Evolutionary conservation across 768 basidiomycete genomes (phyloP).

Genomic region (Mycena floridula): DNA sequence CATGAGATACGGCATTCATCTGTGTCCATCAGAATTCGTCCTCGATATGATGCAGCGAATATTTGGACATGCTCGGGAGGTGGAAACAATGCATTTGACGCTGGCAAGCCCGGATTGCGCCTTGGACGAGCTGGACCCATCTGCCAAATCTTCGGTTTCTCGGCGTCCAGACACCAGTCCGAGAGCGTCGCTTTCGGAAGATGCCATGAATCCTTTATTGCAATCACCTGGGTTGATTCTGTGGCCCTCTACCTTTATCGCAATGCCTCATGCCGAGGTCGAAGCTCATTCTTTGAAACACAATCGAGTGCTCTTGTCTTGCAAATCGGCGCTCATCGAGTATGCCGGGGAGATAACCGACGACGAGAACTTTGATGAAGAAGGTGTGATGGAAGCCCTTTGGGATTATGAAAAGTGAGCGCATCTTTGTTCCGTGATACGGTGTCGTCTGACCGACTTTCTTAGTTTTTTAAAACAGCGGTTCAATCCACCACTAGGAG

Average conservation of each 20-base stretch:
- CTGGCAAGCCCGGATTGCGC: constrained; percentile 29
- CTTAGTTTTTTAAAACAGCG: constrained; percentile 17
- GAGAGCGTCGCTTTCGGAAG: background rate
- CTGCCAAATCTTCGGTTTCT: background rate
- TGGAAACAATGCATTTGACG: constrained; percentile 29
- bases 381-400: constrained; percentile 22
- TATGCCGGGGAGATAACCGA: constrained; percentile 26
- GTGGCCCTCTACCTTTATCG: constrained; percentile 37
- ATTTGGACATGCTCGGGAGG: constrained; percentile 28
- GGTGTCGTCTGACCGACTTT: background rate
- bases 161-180: background rate
- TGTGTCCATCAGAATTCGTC: constrained; percentile 29
- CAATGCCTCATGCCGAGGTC: constrained; percentile 34
- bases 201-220: constrained; percentile 13
- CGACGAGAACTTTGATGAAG: constrained; percentile 17
- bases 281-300: constrained; percentile 45
- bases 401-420: constrained; percentile 35
- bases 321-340: constrained; percentile 34
- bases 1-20: constrained; percentile 29
- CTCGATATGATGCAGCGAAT: constrained; percentile 22
- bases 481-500: constrained; percentile 14
- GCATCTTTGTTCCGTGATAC: background rate
- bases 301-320: constrained; percentile 36
- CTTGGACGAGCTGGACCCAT: background rate
- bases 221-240: constrained; percentile 44